Conservation (phyloP, 306 rosid genomes). For the Cucumis sativus region DNA sequence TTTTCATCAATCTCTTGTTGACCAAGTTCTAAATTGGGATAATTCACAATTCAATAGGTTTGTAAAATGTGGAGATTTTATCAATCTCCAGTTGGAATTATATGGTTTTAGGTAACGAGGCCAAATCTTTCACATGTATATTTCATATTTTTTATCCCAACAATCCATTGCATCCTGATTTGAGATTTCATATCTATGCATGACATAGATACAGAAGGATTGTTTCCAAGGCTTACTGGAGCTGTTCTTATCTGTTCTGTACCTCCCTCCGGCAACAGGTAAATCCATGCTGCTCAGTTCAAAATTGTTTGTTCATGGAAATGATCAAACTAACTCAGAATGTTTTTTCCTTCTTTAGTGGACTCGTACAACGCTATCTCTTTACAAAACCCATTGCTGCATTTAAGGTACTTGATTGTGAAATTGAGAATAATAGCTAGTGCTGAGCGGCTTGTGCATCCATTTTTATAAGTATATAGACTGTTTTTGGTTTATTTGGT, state of each 20-base stretch:
- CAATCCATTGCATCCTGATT: neutral
- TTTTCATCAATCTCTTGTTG: neutral
- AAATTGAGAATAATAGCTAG: conserved; percentile 1
- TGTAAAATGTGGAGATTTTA: neutral
- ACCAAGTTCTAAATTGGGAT: neutral
- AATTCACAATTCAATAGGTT: neutral
- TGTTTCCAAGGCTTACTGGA: conserved; percentile 46
- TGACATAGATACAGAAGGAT: conserved; percentile 19
- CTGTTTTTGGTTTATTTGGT: neutral
- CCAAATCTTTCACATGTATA: neutral
- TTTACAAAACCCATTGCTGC: conserved; percentile 79
- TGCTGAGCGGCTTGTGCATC: neutral
- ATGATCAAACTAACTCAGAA: conserved; percentile 9
- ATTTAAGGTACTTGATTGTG: conserved; percentile 47
- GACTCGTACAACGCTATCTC: conserved; percentile 74
- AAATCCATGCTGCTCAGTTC: conserved; percentile 4
- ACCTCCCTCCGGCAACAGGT: conserved; percentile 95
- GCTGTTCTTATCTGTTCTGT: conserved; percentile 80
- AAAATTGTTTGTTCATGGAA: neutral
- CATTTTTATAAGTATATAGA: neutral
- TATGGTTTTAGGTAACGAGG: neutral
- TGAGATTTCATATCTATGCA: conserved; percentile 5
- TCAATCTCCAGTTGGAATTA: neutral
- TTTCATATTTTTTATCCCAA: neutral
- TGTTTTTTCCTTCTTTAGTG: conserved; percentile 29